Conservation (phyloP, 805 yeast species). For the Wickerhamiella brachini region DNA sequence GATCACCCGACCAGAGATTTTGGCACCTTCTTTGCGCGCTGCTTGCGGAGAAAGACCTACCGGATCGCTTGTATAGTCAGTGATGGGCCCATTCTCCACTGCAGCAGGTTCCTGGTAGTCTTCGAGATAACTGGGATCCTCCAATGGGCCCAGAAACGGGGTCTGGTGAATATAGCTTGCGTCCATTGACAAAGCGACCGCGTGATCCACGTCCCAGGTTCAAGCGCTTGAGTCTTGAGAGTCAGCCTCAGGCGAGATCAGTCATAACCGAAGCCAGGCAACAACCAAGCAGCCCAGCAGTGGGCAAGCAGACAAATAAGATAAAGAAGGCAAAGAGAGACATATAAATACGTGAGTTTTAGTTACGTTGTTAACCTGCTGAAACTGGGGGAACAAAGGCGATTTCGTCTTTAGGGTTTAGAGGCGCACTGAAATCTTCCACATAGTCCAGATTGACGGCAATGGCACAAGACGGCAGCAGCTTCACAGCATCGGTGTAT, state of each 20-base stretch:
- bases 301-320: too few relatives aligned
- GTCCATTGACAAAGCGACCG: constrained; percentile 3
- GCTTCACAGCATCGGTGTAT: constrained; percentile 9
- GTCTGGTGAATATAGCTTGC: constrained; percentile 11
- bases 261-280: too few relatives aligned
- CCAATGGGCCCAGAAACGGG: constrained; percentile 17
- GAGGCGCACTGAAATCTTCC: constrained; percentile 2
- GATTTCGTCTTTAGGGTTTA: constrained; percentile 14
- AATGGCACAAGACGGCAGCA: constrained; percentile 16
- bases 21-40: constrained; percentile 15
- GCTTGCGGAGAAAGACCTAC: constrained; percentile 12
- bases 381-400: constrained; percentile 23
- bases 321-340: too few relatives aligned
- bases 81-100: background rate
- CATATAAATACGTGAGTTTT: too few relatives aligned
- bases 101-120: background rate
- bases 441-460: constrained; percentile 18
- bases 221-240: too few relatives aligned
- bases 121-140: constrained; percentile 7
- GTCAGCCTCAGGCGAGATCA: too few relatives aligned
- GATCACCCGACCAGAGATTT: constrained; percentile 51
- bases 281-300: too few relatives aligned
- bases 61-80: constrained; percentile 4
- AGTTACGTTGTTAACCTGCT: constrained; percentile 19
- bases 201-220: background rate